A percentile compares a stretch with the other conserved stretches of the same genome.
These are phyloP conservation scores for Pyricularia sp. DNA, from an alignment of 2,329 filamentous ascomycete genomes.

Conservation along the genomic window DNA sequence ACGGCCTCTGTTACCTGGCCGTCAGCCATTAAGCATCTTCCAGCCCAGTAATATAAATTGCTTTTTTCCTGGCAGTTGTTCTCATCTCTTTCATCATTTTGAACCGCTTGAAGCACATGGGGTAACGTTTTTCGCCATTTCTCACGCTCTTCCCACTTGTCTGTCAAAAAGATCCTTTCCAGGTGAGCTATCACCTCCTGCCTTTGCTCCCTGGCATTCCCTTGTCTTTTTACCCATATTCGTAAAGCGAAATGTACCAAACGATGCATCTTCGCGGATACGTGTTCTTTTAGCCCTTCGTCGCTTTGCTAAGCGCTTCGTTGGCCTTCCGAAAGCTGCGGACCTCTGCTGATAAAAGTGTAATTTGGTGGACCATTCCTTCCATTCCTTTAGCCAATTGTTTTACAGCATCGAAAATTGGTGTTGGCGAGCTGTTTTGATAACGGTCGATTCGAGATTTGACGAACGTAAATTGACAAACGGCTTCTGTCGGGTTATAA, in stretches of 20 bases:
- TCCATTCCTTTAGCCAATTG: too few species aligned
- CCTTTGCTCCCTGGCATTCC: constrained; percentile 1
- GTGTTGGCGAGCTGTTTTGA: too few species aligned
- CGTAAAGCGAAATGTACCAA: constrained; percentile 23
- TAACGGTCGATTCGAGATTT: too few species aligned
- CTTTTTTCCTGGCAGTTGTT: constrained; percentile 5
- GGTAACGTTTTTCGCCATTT: constrained; percentile 17
- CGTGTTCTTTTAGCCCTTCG: too few species aligned
- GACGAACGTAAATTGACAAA: too few species aligned
- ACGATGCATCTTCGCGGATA: constrained; percentile 29
- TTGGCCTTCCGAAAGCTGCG: too few species aligned
- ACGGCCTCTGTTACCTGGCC: neutral
- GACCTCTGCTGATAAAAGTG: too few species aligned
- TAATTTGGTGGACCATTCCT: too few species aligned
- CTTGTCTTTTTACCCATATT: constrained; percentile 17
- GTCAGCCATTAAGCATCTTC: neutral
- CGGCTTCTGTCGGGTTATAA: too few species aligned
- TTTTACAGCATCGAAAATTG: too few species aligned
- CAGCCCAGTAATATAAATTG: neutral
- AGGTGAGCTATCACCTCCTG: constrained; percentile 9
- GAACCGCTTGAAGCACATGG: constrained; percentile 16
- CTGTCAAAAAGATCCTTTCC: constrained; percentile 7
- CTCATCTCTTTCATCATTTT: neutral
- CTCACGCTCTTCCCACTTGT: constrained; percentile 9
- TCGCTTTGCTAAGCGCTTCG: too few species aligned